Evolutionary conservation across 2,329 filamentous ascomycete genomes (phyloP).

Genomic region (Clarireedia monteithiana): DNA sequence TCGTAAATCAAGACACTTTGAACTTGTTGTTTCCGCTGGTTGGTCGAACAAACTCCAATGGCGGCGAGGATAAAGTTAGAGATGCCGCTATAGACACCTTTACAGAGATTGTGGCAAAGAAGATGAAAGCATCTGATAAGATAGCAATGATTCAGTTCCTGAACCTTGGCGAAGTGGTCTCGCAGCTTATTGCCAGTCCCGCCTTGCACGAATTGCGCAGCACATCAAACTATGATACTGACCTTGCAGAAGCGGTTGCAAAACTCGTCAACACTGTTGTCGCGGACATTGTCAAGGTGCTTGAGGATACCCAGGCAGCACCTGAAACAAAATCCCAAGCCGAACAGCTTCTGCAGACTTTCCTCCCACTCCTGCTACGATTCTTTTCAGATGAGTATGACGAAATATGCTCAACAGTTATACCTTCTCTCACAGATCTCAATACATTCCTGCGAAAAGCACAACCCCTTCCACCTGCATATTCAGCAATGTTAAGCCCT

Average conservation of each 20-base stretch:
- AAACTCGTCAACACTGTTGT: conserved; percentile 91
- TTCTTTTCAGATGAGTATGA: conserved; percentile 98
- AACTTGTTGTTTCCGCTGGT: conserved; percentile 79
- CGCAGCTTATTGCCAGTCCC: conserved; percentile 77
- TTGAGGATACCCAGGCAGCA: conserved; percentile 60
- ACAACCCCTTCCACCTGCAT: conserved; percentile 62
- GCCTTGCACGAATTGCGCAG: conserved; percentile 70
- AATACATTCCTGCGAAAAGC: conserved; percentile 84
- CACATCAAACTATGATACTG: conserved; percentile 85
- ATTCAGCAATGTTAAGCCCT: conserved; percentile 75
- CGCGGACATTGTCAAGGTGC: conserved; percentile 76
- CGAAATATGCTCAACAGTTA: conserved; percentile 93
- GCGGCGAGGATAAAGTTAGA: conserved; percentile 69
- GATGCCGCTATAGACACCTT: conserved; percentile 91
- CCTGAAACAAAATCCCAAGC: conserved; percentile 64
- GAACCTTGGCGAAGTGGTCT: conserved; percentile 77
- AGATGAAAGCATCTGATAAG: conserved; percentile 93
- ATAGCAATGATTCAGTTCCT: conserved; percentile 88
- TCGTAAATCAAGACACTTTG: conserved; percentile 86
- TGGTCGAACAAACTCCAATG: conserved; percentile 56
- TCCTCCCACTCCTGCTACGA: conserved; percentile 78
- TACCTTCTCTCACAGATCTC: conserved; percentile 86
- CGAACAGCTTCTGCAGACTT: conserved; percentile 73
- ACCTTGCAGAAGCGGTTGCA: conserved; percentile 88
- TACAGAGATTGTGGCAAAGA: conserved; percentile 93